phyloP scores from a whole-genome alignment of 768 basidiomycete species.

The Myochromella boudieri region DNA sequence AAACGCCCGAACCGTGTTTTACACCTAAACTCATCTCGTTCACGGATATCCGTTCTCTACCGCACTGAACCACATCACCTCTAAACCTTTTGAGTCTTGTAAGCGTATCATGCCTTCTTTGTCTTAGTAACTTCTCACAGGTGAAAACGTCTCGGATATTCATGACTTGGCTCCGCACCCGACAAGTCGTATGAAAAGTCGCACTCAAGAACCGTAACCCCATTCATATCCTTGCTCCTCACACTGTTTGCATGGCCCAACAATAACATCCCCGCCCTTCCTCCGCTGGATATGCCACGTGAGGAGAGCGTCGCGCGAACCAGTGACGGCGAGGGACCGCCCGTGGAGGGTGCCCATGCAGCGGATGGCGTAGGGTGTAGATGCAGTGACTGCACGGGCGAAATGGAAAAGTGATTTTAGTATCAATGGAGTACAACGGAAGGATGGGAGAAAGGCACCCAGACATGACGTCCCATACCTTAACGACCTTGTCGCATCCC shows the following conservation, averaged over 20 bases:
- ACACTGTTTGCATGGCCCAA: slow-evolving; percentile 83
- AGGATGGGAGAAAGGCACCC: slow-evolving; percentile 53
- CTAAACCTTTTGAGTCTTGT: no score
- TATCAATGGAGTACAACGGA: not conserved
- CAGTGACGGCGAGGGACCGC: slow-evolving; percentile 85
- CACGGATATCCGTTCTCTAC: no score
- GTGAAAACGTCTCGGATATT: no score
- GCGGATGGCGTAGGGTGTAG: slow-evolving; percentile 84
- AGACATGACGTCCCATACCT: slow-evolving; percentile 87
- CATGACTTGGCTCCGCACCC: no score
- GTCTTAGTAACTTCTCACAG: no score
- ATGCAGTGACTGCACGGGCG: slow-evolving; percentile 58
- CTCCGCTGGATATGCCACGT: slow-evolving; percentile 94
- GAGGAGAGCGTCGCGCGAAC: slow-evolving; percentile 82
- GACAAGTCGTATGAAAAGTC: slow-evolving; percentile 87
- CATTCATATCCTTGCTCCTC: slow-evolving; percentile 85
- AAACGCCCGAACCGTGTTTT: no score
- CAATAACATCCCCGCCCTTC: slow-evolving; percentile 57
- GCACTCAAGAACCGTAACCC: slow-evolving; percentile 84
- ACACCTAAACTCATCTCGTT: no score
- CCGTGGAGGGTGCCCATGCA: slow-evolving; percentile 87
- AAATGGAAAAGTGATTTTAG: not conserved
- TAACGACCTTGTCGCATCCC: slow-evolving; percentile 91
- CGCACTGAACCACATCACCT: no score
- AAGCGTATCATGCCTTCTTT: no score